A percentile compares a stretch with the other conserved stretches of the same genome.
These are phyloP conservation scores for Acanthamoeba quina DNA, from an alignment of 208 protist species.

Conservation along the genomic window DNA sequence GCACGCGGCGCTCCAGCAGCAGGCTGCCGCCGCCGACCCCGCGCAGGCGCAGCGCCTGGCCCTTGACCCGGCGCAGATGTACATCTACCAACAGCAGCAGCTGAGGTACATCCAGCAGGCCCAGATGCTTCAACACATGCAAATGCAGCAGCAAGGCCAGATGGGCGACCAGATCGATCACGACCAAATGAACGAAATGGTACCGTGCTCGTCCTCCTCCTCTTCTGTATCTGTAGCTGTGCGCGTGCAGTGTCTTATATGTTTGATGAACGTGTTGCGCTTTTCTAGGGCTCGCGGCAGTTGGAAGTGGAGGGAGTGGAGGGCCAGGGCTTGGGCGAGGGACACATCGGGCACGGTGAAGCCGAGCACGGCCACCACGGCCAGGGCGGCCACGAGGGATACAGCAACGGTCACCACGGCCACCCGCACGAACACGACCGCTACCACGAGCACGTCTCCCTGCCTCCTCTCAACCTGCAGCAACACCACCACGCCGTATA, in stretches of 20 bases:
- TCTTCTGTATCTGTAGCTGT: background rate
- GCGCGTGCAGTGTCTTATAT: background rate
- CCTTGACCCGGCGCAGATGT: background rate
- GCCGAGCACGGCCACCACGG: slow-evolving; percentile 41
- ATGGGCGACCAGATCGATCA: slow-evolving; percentile 46
- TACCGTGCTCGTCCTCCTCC: background rate
- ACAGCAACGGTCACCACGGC: slow-evolving; percentile 61
- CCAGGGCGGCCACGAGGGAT: slow-evolving; percentile 49
- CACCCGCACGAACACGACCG: slow-evolving; percentile 53
- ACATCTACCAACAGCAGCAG: slow-evolving; percentile 50
- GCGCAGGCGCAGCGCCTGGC: background rate
- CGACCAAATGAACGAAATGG: slow-evolving; percentile 54
- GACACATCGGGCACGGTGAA: slow-evolving; percentile 43
- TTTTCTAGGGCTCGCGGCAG: slow-evolving; percentile 27
- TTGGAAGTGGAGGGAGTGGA: background rate
- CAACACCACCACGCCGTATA: slow-evolving; percentile 13
- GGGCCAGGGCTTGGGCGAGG: slow-evolving; percentile 35
- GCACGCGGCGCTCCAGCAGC: background rate
- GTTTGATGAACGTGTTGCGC: background rate
- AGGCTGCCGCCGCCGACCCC: background rate
- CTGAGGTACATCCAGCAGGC: slow-evolving; percentile 36
- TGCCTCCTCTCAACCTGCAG: slow-evolving; percentile 26
- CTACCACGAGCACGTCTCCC: slow-evolving; percentile 38
- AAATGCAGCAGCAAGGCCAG: slow-evolving; percentile 60
- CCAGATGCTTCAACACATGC: slow-evolving; percentile 51